Conservation (phyloP, 1,284 basidiomycete genomes). For the Sphaerobolus stellatus region DNA sequence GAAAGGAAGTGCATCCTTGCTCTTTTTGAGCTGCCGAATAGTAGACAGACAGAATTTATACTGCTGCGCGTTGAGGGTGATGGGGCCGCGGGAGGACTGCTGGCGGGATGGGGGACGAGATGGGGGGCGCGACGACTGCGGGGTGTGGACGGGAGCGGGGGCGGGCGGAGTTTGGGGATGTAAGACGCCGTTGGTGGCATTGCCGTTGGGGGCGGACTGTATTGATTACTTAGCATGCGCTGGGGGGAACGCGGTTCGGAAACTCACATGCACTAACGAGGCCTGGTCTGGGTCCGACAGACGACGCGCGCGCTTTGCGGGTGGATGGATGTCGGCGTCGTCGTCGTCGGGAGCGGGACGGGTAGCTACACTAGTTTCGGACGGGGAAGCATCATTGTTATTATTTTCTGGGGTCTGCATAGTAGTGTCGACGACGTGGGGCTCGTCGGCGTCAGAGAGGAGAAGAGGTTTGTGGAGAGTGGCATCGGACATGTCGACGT, state of each 20-base stretch:
- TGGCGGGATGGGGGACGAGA: slow-evolving; percentile 31
- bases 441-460: slow-evolving; percentile 24
- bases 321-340: slow-evolving; percentile 62
- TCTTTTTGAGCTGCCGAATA: slow-evolving; percentile 82
- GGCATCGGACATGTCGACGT: slow-evolving; percentile 19
- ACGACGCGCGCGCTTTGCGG: slow-evolving; percentile 63
- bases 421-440: slow-evolving; percentile 39
- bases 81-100: slow-evolving; percentile 25
- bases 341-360: slow-evolving; percentile 35
- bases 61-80: slow-evolving; percentile 63
- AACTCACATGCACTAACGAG: slow-evolving; percentile 62
- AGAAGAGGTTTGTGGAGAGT: slow-evolving; percentile 12
- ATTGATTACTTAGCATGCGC: slow-evolving; percentile 56
- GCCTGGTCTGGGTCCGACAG: slow-evolving; percentile 54
- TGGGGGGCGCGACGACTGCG: slow-evolving; percentile 36
- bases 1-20: slow-evolving; percentile 84
- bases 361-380: slow-evolving; percentile 42
- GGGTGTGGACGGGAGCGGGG: slow-evolving; percentile 17
- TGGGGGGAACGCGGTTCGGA: slow-evolving; percentile 31
- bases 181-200: background rate
- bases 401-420: slow-evolving; percentile 33
- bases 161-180: slow-evolving; percentile 55
- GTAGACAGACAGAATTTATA: slow-evolving; percentile 81
- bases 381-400: slow-evolving; percentile 36
- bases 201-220: slow-evolving; percentile 22